Base-by-base conservation (phyloP, 768 basidiomycete species). In the Tulasnella sp. region DNA sequence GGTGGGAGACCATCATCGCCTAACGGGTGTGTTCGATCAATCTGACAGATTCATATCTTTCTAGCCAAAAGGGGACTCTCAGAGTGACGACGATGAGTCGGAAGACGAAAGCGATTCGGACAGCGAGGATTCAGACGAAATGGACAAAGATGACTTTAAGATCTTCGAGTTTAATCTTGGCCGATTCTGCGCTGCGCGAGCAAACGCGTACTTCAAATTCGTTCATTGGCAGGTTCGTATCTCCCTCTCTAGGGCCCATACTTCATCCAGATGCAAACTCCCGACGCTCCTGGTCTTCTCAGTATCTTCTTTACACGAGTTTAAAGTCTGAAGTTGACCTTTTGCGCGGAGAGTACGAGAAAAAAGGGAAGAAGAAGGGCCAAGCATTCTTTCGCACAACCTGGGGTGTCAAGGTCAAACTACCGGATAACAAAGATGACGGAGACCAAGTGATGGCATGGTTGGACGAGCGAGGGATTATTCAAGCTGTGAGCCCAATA, bases 381-480 rank as follows among this genome's bases (percentile, higher is more conserved):
- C 81, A 83, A 5, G 81, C 81, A 5, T 93, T 91, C 83, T 87
- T 91, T 81, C 88, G 88, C 37, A 86, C 92, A 32, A 88, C 90
- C 18, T 80, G 78, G 79, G 78, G 79, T 11, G 87, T 87, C 37
- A 89, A 89, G 2, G 84, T 84, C 80, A 82, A 86, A 77, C 92
- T 92, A 26, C 93, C 93, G 0, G 83, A 89, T 55, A 90, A 94
- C 81, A 85, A 91, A 44, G 83, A 86, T 16, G 90, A 94, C 81
- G 91, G 91, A n/a, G 92, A 95, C 81, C 89, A 84, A n/a, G 86
- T 94, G 48, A 91, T 91, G 85, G 91, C 93, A 32, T 94, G 93
- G 92, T 86, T 95, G 13, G 93, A 93, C 79, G 84, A 90, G 79
- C 87, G 92, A 46, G 87, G 88, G 23, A 83, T 92, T 61, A 90